Evolutionary conservation across 805 yeast species (phyloP).

Genomic region (Ascoidea asiatica): DNA sequence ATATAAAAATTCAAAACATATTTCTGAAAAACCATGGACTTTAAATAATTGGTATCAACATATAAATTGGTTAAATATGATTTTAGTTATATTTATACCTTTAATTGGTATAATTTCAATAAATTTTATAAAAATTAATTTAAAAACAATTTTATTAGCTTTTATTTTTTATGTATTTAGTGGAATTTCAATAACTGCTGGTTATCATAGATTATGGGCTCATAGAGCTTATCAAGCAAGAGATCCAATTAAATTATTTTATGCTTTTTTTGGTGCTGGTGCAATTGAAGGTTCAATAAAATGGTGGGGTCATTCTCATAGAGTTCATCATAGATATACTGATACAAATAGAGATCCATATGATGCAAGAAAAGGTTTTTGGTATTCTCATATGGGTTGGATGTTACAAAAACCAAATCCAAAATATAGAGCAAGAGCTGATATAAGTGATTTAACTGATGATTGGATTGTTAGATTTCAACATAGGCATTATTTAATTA

Average conservation of each 20-base stretch:
- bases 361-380: slow-evolving; percentile 65
- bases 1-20: slow-evolving; percentile 32
- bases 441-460: slow-evolving; percentile 49
- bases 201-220: slow-evolving; percentile 71
- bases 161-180: slow-evolving; percentile 42
- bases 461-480: slow-evolving; percentile 51
- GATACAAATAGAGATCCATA: slow-evolving; percentile 88
- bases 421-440: slow-evolving; percentile 20
- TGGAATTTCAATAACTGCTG: slow-evolving; percentile 66
- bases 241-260: slow-evolving; percentile 28
- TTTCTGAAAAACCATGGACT: slow-evolving; percentile 74
- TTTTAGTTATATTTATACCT: slow-evolving; percentile 53
- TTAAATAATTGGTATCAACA: slow-evolving; percentile 56
- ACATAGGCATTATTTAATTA: slow-evolving; percentile 49
- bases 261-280: slow-evolving; percentile 54
- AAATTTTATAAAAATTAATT: slow-evolving; percentile 17
- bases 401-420: slow-evolving; percentile 23
- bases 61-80: slow-evolving; percentile 65
- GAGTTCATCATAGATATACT: slow-evolving; percentile 82
- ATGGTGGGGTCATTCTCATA: slow-evolving; percentile 74
- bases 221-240: slow-evolving; percentile 42
- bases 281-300: slow-evolving; percentile 66
- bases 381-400: slow-evolving; percentile 87
- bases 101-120: slow-evolving; percentile 34
- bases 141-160: slow-evolving; percentile 40